Evolutionary conservation across 306 rosid species (phyloP).

Genomic region (Cercis canadensis): DNA sequence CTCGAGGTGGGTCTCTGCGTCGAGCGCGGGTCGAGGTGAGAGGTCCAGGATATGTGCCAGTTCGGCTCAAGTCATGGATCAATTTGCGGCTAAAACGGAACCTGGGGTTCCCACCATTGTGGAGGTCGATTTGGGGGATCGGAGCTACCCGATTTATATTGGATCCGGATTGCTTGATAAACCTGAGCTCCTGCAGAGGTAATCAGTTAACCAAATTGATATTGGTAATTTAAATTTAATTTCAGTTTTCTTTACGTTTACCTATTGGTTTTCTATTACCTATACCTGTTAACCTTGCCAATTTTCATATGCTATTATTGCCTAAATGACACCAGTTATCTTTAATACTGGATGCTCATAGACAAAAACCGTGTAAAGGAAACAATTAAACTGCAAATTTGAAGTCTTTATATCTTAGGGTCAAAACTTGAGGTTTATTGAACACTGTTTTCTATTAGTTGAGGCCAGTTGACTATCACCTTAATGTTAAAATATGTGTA

Average conservation of each 20-base stretch:
- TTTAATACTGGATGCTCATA: no score
- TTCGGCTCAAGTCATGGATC: slow-evolving; percentile 76
- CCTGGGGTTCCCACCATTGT: slow-evolving; percentile 52
- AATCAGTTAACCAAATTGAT: background rate
- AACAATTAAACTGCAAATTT: no score
- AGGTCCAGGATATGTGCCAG: slow-evolving; percentile 52
- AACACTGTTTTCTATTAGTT: no score
- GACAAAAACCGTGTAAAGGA: no score
- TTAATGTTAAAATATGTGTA: no score
- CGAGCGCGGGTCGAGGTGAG: slow-evolving; percentile 25
- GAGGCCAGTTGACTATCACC: no score
- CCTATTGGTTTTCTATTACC: no score
- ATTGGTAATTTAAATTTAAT: background rate
- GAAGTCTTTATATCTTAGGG: no score
- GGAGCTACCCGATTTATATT: slow-evolving; percentile 95
- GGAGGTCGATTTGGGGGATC: slow-evolving; percentile 82
- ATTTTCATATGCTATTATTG: no score
- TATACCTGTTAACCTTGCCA: no score
- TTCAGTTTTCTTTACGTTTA: background rate
- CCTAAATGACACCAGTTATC: no score
- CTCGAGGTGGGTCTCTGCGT: slow-evolving; percentile 28
- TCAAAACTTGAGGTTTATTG: no score
- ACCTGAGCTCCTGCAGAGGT: slow-evolving; percentile 85
- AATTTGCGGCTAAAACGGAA: slow-evolving; percentile 43
- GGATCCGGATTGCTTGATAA: slow-evolving; percentile 79